Conservation (phyloP, 768 basidiomycete genomes). For the Boletus patriciae region DNA sequence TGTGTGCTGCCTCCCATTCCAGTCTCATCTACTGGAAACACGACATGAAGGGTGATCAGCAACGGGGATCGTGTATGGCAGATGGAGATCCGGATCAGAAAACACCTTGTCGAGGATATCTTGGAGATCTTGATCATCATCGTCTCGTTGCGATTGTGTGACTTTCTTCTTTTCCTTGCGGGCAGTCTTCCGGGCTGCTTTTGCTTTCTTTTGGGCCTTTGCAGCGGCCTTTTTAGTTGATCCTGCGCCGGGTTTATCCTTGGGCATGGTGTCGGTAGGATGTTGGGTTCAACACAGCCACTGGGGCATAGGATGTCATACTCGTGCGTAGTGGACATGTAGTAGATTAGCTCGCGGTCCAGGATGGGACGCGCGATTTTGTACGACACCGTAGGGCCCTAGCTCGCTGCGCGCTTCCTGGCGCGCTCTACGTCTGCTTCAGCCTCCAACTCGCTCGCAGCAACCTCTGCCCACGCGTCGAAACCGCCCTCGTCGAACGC, state of each 20-base stretch:
- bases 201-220: conserved; percentile 68
- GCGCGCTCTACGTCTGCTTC: no score
- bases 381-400: no score
- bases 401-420: no score
- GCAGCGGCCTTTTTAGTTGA: conserved; percentile 43
- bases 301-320: no score
- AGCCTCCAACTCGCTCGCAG: no score
- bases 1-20: conserved; percentile 82
- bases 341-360: no score
- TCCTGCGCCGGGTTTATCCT: conserved; percentile 11
- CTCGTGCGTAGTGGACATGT: no score
- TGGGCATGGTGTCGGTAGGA: conserved; percentile 25
- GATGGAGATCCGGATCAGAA: not conserved
- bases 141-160: conserved; percentile 40
- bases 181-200: conserved; percentile 65
- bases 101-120: conserved; percentile 76
- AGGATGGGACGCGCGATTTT: no score
- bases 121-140: conserved; percentile 73
- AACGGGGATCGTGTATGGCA: not conserved
- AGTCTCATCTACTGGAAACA: conserved; percentile 61
- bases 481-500: no score
- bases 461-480: no score
- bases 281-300: no score
- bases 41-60: not conserved
- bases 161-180: conserved; percentile 67